phyloP scores from a whole-genome alignment of 768 basidiomycete genomes.

The Rhizopogon vulgaris region DNA sequence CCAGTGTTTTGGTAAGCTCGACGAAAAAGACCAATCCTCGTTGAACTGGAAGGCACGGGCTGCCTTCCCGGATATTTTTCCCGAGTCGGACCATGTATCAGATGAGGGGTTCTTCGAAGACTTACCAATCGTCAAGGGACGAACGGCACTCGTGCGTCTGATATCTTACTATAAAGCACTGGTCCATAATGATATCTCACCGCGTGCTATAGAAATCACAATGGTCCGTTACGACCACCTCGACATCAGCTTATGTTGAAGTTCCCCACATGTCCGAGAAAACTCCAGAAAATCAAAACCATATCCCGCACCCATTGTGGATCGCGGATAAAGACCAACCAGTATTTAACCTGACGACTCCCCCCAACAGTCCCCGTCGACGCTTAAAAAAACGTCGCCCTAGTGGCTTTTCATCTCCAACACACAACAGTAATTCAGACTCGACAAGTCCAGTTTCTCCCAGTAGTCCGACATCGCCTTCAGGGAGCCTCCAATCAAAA shows the following conservation, averaged over 20 bases:
- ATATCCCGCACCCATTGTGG: not conserved
- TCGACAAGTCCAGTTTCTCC: slow-evolving; percentile 2
- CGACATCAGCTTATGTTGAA: slow-evolving; percentile 27
- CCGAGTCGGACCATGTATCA: slow-evolving; percentile 17
- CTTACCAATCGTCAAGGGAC: not conserved
- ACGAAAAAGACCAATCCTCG: slow-evolving; percentile 10
- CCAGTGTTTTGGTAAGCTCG: slow-evolving; percentile 11
- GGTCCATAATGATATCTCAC: not conserved
- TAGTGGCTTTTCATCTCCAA: slow-evolving; percentile 1
- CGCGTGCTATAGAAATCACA: slow-evolving; percentile 22
- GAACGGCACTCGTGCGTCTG: slow-evolving; percentile 12
- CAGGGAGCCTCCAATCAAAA: slow-evolving; percentile 13
- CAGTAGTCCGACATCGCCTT: slow-evolving; percentile 3
- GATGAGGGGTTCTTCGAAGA: slow-evolving; percentile 12
- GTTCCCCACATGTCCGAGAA: not conserved
- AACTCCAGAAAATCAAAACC: not conserved
- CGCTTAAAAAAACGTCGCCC: slow-evolving; percentile 27
- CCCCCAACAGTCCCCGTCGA: slow-evolving; percentile 16
- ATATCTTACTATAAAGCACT: not conserved
- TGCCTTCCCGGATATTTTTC: slow-evolving; percentile 10
- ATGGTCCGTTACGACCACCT: slow-evolving; percentile 29
- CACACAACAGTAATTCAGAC: not conserved
- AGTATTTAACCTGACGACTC: slow-evolving; percentile 7
- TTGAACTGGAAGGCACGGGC: slow-evolving; percentile 5
- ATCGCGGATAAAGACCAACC: not conserved